These are phyloP conservation scores for Quillaja saponaria DNA, from an alignment of 306 rosid genomes.

Conservation along the genomic window DNA sequence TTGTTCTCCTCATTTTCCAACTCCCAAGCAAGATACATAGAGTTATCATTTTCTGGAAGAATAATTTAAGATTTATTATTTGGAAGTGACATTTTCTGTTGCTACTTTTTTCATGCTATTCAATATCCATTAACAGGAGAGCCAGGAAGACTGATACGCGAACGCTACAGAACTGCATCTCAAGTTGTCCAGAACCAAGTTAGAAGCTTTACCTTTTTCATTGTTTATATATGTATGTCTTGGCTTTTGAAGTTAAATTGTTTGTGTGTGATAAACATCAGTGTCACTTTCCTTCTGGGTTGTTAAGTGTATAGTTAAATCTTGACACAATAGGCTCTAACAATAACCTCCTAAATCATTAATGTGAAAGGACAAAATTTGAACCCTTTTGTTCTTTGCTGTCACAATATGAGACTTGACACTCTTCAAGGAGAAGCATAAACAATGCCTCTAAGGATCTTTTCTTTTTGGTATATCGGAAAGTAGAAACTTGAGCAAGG, in stretches of 20 bases:
- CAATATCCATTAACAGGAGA: slow-evolving; percentile 60
- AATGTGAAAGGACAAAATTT: too few relatives aligned
- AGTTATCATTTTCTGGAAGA: not conserved
- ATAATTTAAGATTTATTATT: not conserved
- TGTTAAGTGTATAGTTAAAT: not conserved
- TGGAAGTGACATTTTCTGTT: not conserved
- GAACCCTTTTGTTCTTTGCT: too few relatives aligned
- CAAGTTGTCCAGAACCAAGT: slow-evolving; percentile 99
- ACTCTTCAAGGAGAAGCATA: not conserved
- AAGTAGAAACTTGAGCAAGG: too few relatives aligned
- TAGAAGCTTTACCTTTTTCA: slow-evolving; percentile 77
- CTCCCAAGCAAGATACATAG: not conserved
- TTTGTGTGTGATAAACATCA: slow-evolving; percentile 27
- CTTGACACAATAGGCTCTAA: slow-evolving; percentile 7
- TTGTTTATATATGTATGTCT: slow-evolving; percentile 65
- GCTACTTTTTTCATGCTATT: slow-evolving; percentile 24
- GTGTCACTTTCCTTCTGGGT: slow-evolving; percentile 14
- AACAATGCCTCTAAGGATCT: slow-evolving; percentile 6
- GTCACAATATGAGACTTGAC: not conserved
- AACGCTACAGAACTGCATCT: slow-evolving; percentile 92
- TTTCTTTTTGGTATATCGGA: slow-evolving; percentile 3
- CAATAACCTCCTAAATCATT: too few relatives aligned
- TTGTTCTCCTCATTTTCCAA: slow-evolving; percentile 26
- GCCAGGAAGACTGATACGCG: slow-evolving; percentile 92
- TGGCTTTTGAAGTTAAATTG: slow-evolving; percentile 44